These are phyloP conservation scores for Fusarium transvaalense DNA, from an alignment of 2,329 filamentous ascomycete genomes.

Conservation along the genomic window DNA sequence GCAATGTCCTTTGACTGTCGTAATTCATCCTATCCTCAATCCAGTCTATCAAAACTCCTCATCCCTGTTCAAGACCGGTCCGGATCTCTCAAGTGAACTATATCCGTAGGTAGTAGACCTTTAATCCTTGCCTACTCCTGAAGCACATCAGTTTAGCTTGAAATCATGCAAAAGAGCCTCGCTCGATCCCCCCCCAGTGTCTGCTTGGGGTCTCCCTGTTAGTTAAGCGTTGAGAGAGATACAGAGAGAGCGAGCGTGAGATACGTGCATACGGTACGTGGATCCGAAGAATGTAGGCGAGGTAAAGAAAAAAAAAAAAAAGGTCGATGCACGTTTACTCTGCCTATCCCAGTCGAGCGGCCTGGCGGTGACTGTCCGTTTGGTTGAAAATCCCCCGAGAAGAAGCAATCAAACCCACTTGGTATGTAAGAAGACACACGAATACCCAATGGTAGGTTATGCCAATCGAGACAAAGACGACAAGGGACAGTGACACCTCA, in stretches of 20 bases:
- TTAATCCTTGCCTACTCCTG: background rate
- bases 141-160: conserved; percentile 2
- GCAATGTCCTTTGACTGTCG: background rate
- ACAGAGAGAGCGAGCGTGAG: background rate
- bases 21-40: conserved; percentile 3
- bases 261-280: conserved; percentile 4
- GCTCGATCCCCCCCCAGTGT: background rate
- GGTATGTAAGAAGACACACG: conserved; percentile 4
- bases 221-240: background rate
- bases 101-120: background rate
- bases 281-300: conserved; percentile 2
- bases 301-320: background rate
- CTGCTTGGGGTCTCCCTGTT: conserved; percentile 3
- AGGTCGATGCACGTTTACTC: conserved; percentile 20
- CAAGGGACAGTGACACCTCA: conserved; percentile 9
- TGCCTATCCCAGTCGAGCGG: conserved; percentile 22
- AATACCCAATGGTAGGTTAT: conserved; percentile 12
- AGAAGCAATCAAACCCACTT: conserved; percentile 36
- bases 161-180: conserved; percentile 4
- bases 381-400: conserved; percentile 36
- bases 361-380: conserved; percentile 27
- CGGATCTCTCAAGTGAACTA: background rate
- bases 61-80: background rate
- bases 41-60: background rate
- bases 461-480: conserved; percentile 10